Base-by-base conservation (phyloP, 805 yeast genomes). In the Metschnikowia corniflorae region DNA sequence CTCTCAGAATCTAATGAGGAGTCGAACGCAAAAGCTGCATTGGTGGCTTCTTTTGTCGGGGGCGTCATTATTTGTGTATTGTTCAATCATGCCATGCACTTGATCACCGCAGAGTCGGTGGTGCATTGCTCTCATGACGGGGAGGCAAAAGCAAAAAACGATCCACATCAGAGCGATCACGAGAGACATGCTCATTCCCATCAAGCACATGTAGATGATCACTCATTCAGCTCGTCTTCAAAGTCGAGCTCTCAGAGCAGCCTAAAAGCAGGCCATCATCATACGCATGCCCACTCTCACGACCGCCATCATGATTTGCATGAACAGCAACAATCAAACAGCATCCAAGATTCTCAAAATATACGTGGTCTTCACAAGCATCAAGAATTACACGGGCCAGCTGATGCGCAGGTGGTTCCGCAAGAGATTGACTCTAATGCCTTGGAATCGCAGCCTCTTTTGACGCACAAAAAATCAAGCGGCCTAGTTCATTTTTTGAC, bases 111-210 rank as follows among this genome's bases (percentile, higher is more conserved):
- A 33, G 86, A 86, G 55, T 80, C 89, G 21, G 75, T 89, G 22
- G 84, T 89, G 0, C 96, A 88, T 54, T 88, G 96, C 60, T 82
- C 78, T 12, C 96, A 88, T 51, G 77, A 67, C 9, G 71, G 61
- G 9, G 59, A 52, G 20, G 38, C 34, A 26, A 57, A 51, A 16
- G 58, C 37, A 14, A 43, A 40, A 50, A 40, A 9, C 48, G 44
- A 12, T 48, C 46, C 16, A 46, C 35, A 16, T 31, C 44, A 28
- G 37, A 21, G 16, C 20, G 19, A 7, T 16, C 26, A 33, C n/a
- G 33, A 26, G 6, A 21, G 10, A 7, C 29, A 23, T 14, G 51
- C 47, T 37, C 29, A 35, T 25, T 43, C 44, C 40, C 34, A 24
- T 34, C 51, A 39, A 39, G 37, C 19, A 16, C 49, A 47, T 25